Conservation (phyloP, 495 filamentous ascomycete species). For the Annulohypoxylon bovei region DNA sequence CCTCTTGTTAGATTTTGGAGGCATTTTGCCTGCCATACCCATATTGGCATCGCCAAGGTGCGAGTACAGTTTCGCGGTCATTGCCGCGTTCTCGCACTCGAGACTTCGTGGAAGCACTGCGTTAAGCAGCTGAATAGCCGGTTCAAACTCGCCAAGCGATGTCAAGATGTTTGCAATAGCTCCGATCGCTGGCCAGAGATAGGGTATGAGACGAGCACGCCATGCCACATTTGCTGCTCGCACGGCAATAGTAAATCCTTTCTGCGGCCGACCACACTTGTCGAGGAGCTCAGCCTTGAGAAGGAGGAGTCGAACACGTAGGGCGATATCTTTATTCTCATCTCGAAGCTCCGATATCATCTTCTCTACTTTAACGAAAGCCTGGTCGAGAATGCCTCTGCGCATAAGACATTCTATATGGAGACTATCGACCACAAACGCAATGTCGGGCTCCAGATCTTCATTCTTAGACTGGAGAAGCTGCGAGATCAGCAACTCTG, state of each 20-base stretch:
- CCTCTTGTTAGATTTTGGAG: conserved; percentile 48
- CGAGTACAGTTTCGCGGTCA: conserved; percentile 75
- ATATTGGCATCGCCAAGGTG: conserved; percentile 84
- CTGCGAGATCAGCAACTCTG: conserved; percentile 71
- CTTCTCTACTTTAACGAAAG: conserved; percentile 74
- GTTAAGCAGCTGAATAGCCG: conserved; percentile 71
- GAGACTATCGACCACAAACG: conserved; percentile 73
- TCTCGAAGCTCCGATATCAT: conserved; percentile 71
- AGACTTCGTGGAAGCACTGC: conserved; percentile 84
- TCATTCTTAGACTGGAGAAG: conserved; percentile 59
- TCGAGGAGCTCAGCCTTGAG: conserved; percentile 80
- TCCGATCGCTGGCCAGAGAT: conserved; percentile 80
- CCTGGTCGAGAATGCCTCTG: conserved; percentile 67
- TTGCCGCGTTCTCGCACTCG: conserved; percentile 73
- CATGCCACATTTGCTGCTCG: conserved; percentile 81
- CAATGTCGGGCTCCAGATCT: conserved; percentile 72
- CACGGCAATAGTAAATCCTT: conserved; percentile 84
- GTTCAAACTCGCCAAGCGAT: conserved; percentile 77
- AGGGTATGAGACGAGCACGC: conserved; percentile 74
- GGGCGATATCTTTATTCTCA: conserved; percentile 76
- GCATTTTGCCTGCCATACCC: conserved; percentile 73
- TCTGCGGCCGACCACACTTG: conserved; percentile 74
- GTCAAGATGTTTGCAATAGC: conserved; percentile 75
- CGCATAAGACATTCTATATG: conserved; percentile 77
- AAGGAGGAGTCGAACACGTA: conserved; percentile 78